Evolutionary conservation across 2,329 filamentous ascomycete species (phyloP), one percentile per base, ranked within the genome.

Genomic region (Diaporthe vexans): DNA sequence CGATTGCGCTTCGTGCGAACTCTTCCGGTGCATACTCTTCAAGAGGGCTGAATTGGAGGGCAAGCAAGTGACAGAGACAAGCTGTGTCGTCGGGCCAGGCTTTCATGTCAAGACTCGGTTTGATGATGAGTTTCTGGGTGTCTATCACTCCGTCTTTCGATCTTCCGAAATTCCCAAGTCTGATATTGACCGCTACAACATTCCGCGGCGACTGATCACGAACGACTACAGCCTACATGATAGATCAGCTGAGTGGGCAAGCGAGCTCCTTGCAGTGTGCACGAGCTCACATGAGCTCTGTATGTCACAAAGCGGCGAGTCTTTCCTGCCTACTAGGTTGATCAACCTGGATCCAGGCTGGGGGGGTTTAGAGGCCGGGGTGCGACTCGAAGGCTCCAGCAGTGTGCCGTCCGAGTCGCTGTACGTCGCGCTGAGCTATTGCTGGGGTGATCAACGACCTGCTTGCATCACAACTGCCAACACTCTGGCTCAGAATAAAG

Each of bases 291-390:
- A 58, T 33, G 15, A 37, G 29, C 56, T 58, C 56, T 58, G 56
- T 17, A 19, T n/a, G 3, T 21, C 19, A n/a, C 56, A 58, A 4
- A 58, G 9, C 17, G 19, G 29, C 21, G 19, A 37, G 17, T 13
- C 3, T n/a, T 37, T 58, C 29, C 3, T 58, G 19, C 56, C 56
- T 13, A 58, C 56, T 0, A 58, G 56, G 19, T 21, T 58, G 29
- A 58, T 58, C 9, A 58, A 58, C 10, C 56, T 58, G n/a, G 19
- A 37, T 29, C 56, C 56, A 5, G 56, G 56, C 29, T 58, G 56
- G 56, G 6, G 6, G 8, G 56, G 29, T 5, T n/a, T n/a, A 4
- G 56, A 35, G 11, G n/a, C n/a, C n/a, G n/a, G n/a, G n/a, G 56
- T 58, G 7, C 56, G 33, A 7, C 56, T 58, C 3, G 56, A 58